Percentiles rank a stretch among this genome's conserved stretches.
These are phyloP conservation scores for Carallia brachiata DNA, from an alignment of 345 rosid genomes.

Conservation along the genomic window DNA sequence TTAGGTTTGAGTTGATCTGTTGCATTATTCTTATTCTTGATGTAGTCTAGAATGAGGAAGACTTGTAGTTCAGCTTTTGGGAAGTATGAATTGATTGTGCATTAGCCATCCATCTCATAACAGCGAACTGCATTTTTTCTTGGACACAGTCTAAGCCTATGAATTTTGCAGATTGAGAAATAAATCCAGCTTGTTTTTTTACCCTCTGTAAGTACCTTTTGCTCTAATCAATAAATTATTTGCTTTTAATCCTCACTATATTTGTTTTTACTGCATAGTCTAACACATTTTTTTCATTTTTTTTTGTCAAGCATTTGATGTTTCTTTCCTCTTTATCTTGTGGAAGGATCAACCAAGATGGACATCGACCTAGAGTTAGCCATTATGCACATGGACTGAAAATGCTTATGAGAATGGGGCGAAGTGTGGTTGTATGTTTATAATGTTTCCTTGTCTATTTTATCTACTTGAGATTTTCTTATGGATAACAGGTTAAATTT, in stretches of 20 bases:
- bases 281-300: neutral
- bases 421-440: conserved; percentile 44
- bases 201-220: neutral
- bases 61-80: neutral
- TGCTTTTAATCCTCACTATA: neutral
- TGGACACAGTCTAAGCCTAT: neutral
- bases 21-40: too few species aligned
- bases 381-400: conserved; percentile 74
- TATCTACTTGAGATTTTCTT: neutral
- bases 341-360: conserved; percentile 73
- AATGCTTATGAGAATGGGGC: conserved; percentile 80
- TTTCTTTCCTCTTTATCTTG: conserved; percentile 15
- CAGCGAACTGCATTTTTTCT: neutral
- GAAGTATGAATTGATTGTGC: neutral
- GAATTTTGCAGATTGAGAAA: neutral
- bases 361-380: conserved; percentile 83
- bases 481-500: neutral
- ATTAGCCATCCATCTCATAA: neutral
- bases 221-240: neutral
- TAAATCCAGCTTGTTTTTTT: neutral
- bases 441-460: neutral
- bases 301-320: conserved; percentile 3
- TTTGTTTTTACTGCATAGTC: neutral
- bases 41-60: neutral
- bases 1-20: too few species aligned